Conservation (phyloP, 192 early-diverging fungal genomes). For the Rhizophagus prolifer region DNA sequence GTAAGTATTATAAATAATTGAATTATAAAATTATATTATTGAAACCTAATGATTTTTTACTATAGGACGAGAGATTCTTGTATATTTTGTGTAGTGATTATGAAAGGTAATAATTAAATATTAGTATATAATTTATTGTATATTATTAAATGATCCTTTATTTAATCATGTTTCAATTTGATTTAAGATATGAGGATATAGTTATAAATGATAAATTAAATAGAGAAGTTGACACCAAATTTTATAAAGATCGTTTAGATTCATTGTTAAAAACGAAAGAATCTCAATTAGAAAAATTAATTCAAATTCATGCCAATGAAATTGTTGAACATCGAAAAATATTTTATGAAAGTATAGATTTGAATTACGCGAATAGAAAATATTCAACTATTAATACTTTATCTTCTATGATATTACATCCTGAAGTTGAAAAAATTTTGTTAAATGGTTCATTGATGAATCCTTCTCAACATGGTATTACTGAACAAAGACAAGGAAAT, state of each 20-base stretch:
- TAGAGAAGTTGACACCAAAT: not conserved
- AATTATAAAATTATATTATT: not conserved
- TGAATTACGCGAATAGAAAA: not conserved
- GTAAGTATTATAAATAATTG: not conserved
- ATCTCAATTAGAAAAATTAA: not conserved
- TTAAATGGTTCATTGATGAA: not conserved
- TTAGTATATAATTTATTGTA: not conserved
- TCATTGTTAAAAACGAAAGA: not conserved
- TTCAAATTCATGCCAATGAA: not conserved
- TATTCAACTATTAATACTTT: not conserved
- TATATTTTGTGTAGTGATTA: not conserved
- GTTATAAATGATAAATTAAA: not conserved
- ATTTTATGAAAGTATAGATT: not conserved
- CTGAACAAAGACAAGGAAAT: not conserved
- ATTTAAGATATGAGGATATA: not conserved
- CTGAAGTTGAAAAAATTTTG: not conserved
- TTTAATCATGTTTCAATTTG: not conserved
- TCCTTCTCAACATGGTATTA: not conserved
- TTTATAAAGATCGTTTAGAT: not conserved
- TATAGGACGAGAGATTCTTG: not conserved
- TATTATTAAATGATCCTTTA: no score
- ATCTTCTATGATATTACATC: not conserved
- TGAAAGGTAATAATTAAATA: not conserved
- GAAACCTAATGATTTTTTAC: no score
- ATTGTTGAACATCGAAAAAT: not conserved